These are phyloP conservation scores for Sporothrix pallida DNA, from an alignment of 2,329 filamentous ascomycete genomes.

Conservation along the genomic window DNA sequence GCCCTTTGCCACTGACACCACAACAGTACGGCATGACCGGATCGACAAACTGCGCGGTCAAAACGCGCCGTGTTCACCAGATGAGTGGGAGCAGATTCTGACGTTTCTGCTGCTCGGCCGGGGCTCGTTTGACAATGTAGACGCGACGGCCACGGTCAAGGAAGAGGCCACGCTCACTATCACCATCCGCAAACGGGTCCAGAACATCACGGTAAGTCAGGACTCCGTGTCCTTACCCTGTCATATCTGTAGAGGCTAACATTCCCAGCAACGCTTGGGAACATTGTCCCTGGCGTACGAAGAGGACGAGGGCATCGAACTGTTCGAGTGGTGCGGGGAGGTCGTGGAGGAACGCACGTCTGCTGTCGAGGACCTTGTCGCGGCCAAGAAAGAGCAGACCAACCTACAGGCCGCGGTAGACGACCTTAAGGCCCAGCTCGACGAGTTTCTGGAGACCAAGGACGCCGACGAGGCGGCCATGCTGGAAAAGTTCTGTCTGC, in stretches of 20 bases:
- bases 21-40: conserved; percentile 62
- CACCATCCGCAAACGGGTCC: conserved; percentile 67
- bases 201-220: conserved; percentile 69
- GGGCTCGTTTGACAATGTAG: conserved; percentile 58
- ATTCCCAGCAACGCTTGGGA: conserved; percentile 69
- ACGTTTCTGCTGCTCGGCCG: conserved; percentile 60
- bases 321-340: conserved; percentile 73
- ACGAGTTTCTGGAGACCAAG: conserved; percentile 70
- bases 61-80: conserved; percentile 60
- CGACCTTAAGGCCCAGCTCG: conserved; percentile 66
- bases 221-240: neutral
- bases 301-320: conserved; percentile 63
- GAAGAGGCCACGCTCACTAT: conserved; percentile 62
- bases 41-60: conserved; percentile 59
- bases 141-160: conserved; percentile 64
- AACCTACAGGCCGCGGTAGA: conserved; percentile 62
- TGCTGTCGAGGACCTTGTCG: conserved; percentile 52
- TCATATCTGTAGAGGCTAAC: conserved; percentile 16
- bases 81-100: conserved; percentile 72
- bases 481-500: conserved; percentile 70
- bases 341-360: conserved; percentile 57
- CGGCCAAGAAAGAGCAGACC: conserved; percentile 50
- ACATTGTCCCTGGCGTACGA: conserved; percentile 62
- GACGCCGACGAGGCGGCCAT: conserved; percentile 69
- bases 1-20: neutral